Evolutionary conservation across 139 green algal genomes (phyloP).

Genomic region (Ettlia oleoabundans): DNA sequence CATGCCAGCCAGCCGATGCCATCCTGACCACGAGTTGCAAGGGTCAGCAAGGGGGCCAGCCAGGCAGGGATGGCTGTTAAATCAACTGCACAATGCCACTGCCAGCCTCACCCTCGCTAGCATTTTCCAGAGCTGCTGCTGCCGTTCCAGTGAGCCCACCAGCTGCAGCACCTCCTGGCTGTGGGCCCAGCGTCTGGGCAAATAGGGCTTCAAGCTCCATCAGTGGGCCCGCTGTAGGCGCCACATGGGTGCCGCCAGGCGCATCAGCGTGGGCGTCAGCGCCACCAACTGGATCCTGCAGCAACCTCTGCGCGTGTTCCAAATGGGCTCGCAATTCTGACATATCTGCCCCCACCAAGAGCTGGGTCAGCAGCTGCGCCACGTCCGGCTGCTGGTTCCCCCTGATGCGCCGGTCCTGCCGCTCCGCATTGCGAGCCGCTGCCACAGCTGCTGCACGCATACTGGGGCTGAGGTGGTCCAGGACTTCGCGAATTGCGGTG

Average conservation of each 20-base stretch:
- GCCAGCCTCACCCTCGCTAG: too few relatives aligned
- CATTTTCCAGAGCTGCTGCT: too few relatives aligned
- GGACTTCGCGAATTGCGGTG: conserved; percentile 27
- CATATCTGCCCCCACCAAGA: neutral
- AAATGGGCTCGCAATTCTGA: neutral
- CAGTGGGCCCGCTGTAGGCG: neutral
- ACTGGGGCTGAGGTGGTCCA: neutral
- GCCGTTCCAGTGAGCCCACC: neutral
- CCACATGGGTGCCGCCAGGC: too few relatives aligned
- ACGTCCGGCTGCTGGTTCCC: too few relatives aligned
- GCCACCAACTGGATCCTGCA: neutral
- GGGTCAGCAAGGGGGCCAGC: too few relatives aligned
- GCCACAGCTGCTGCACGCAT: conserved; percentile 12
- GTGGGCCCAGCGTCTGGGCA: too few relatives aligned
- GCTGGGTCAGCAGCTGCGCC: neutral
- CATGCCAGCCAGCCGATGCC: too few relatives aligned
- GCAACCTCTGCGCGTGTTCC: conserved; percentile 8
- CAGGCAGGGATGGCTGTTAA: too few relatives aligned
- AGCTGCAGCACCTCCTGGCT: neutral
- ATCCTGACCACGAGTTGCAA: too few relatives aligned
- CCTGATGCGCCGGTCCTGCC: neutral
- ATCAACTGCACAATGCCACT: too few relatives aligned
- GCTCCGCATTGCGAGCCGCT: neutral
- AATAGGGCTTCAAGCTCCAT: neutral
- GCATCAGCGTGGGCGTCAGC: neutral